phyloP scores from a whole-genome alignment of 495 filamentous ascomycete genomes.

The Talaromyces ruber region DNA sequence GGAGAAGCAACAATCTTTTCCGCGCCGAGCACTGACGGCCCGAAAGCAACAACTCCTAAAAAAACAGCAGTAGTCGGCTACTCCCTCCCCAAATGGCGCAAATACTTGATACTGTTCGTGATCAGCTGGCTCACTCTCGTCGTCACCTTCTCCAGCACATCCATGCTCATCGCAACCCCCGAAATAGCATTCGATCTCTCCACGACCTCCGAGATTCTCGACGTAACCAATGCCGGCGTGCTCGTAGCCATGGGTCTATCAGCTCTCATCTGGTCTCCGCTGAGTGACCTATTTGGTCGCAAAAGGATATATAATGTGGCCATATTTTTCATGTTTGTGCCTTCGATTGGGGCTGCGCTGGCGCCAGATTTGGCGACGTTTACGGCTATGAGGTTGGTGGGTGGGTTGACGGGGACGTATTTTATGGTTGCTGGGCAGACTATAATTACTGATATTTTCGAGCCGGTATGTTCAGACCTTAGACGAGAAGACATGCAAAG shows the following conservation, averaged over 20 bases:
- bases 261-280: conserved; percentile 43
- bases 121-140: conserved; percentile 36
- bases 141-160: conserved; percentile 35
- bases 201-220: conserved; percentile 28
- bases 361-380: conserved; percentile 28
- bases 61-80: background rate
- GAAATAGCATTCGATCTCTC: conserved; percentile 32
- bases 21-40: background rate
- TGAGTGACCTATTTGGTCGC: conserved; percentile 23
- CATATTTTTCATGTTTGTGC: conserved; percentile 26
- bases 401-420: conserved; percentile 34
- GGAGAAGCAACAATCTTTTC: background rate
- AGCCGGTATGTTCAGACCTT: conserved; percentile 21
- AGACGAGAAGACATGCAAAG: background rate
- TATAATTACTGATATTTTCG: conserved; percentile 38
- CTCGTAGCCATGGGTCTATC: conserved; percentile 50
- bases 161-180: conserved; percentile 30
- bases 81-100: conserved; percentile 27
- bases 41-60: background rate
- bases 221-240: conserved; percentile 41
- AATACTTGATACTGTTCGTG: conserved; percentile 34
- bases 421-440: conserved; percentile 42
- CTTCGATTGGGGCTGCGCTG: conserved; percentile 25
- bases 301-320: conserved; percentile 27
- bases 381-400: conserved; percentile 30